Conservation (phyloP, 192 early-diverging fungal genomes). For the Umbelopsis sp. region DNA sequence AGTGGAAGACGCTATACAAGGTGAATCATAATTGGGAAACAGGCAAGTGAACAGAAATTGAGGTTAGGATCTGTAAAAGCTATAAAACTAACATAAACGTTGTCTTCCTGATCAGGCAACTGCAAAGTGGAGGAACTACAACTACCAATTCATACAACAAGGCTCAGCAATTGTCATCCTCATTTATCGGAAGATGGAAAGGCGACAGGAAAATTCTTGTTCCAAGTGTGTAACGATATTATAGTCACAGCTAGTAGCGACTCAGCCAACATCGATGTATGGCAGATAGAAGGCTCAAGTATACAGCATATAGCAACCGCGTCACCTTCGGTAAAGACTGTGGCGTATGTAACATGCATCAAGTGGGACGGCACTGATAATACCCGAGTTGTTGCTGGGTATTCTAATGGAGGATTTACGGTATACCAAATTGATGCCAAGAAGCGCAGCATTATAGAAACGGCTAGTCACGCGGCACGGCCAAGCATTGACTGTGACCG, state of each 20-base stretch:
- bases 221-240: constrained; percentile 10
- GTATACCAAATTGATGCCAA: constrained; percentile 30
- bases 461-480: neutral
- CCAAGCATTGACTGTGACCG: neutral
- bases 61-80: too few relatives aligned
- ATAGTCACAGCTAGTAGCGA: neutral
- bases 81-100: neutral
- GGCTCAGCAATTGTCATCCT: neutral
- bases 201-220: neutral
- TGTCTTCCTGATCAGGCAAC: constrained; percentile 12
- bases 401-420: constrained; percentile 40
- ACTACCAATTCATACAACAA: neutral
- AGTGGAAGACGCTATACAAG: constrained; percentile 47
- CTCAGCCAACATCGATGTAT: neutral
- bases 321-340: neutral
- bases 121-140: constrained; percentile 11
- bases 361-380: constrained; percentile 1
- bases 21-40: constrained; percentile 54
- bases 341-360: neutral
- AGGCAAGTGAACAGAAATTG: constrained; percentile 35
- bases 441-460: neutral
- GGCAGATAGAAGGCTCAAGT: neutral
- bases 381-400: constrained; percentile 35
- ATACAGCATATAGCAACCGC: constrained; percentile 15
- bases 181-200: neutral